Evolutionary conservation across 2,329 filamentous ascomycete genomes (phyloP).

Genomic region (Colletotrichum sp.): DNA sequence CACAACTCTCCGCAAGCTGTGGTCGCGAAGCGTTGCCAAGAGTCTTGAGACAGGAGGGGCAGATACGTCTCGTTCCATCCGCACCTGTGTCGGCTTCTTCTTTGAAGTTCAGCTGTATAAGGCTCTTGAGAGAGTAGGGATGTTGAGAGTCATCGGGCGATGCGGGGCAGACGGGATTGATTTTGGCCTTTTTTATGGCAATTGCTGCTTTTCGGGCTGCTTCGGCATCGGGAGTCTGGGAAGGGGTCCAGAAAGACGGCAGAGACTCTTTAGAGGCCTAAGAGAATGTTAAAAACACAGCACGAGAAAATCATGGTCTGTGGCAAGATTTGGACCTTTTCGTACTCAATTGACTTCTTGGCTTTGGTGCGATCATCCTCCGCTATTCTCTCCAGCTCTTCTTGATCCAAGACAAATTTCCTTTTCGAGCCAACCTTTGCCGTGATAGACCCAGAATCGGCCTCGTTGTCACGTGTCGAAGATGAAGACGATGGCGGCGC

Average conservation of each 20-base stretch:
- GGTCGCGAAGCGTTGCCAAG: slow-evolving; percentile 85
- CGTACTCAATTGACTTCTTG: slow-evolving; percentile 72
- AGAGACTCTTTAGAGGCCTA: slow-evolving; percentile 44
- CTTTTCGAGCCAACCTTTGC: slow-evolving; percentile 57
- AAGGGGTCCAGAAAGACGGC: slow-evolving; percentile 93
- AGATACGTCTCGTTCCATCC: slow-evolving; percentile 56
- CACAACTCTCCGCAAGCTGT: slow-evolving; percentile 84
- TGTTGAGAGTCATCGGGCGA: slow-evolving; percentile 72
- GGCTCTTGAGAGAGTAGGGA: slow-evolving; percentile 75
- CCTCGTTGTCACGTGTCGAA: neutral
- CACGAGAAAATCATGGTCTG: neutral
- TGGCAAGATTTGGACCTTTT: slow-evolving; percentile 59
- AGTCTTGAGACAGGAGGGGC: slow-evolving; percentile 84
- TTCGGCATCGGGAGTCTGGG: slow-evolving; percentile 68
- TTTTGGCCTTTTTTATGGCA: slow-evolving; percentile 65
- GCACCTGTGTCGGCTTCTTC: slow-evolving; percentile 64
- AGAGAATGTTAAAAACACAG: neutral
- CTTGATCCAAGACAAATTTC: slow-evolving; percentile 81
- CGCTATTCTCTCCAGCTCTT: slow-evolving; percentile 75
- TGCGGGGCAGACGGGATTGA: slow-evolving; percentile 77
- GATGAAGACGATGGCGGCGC: neutral
- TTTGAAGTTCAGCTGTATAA: slow-evolving; percentile 79
- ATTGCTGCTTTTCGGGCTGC: slow-evolving; percentile 24
- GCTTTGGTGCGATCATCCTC: slow-evolving; percentile 73
- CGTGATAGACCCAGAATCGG: neutral